phyloP scores from a whole-genome alignment of 2,329 filamentous ascomycete species.

The Xylaria digitata region DNA sequence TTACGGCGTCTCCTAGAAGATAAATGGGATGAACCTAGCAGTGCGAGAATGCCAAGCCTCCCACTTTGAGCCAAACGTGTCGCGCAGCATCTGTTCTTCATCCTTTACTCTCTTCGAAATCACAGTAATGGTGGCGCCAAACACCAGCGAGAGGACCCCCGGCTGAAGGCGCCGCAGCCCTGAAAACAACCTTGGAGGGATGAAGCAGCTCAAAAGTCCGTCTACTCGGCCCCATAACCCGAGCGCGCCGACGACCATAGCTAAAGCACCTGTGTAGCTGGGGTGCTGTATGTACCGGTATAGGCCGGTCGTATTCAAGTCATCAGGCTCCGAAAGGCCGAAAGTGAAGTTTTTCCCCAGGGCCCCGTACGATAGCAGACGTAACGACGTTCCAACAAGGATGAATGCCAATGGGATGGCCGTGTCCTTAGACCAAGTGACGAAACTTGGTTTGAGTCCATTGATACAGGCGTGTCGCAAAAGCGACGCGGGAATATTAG shows the following conservation, averaged over 20 bases:
- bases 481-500: slow-evolving; percentile 34
- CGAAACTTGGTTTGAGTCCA: slow-evolving; percentile 46
- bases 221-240: slow-evolving; percentile 54
- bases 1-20: slow-evolving; percentile 48
- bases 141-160: slow-evolving; percentile 35
- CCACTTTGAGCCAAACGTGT: slow-evolving; percentile 61
- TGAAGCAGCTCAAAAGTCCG: slow-evolving; percentile 55
- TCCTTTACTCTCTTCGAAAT: slow-evolving; percentile 56
- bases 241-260: slow-evolving; percentile 51
- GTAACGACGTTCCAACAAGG: slow-evolving; percentile 49
- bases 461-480: slow-evolving; percentile 50
- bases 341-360: slow-evolving; percentile 67
- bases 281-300: slow-evolving; percentile 64
- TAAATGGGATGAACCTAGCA: slow-evolving; percentile 60
- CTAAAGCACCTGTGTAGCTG: slow-evolving; percentile 59
- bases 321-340: slow-evolving; percentile 58
- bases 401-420: slow-evolving; percentile 51
- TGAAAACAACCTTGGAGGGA: slow-evolving; percentile 45
- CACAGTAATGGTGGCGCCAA: slow-evolving; percentile 43
- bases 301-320: slow-evolving; percentile 59
- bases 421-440: slow-evolving; percentile 54
- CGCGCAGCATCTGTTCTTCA: slow-evolving; percentile 63
- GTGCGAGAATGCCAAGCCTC: slow-evolving; percentile 60
- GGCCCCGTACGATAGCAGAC: slow-evolving; percentile 53
- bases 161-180: slow-evolving; percentile 9